Evolutionary conservation across 1,139 yeast genomes (phyloP), one percentile per base, ranked within the genome.

Genomic region (Yamadazyma friedrichii): DNA sequence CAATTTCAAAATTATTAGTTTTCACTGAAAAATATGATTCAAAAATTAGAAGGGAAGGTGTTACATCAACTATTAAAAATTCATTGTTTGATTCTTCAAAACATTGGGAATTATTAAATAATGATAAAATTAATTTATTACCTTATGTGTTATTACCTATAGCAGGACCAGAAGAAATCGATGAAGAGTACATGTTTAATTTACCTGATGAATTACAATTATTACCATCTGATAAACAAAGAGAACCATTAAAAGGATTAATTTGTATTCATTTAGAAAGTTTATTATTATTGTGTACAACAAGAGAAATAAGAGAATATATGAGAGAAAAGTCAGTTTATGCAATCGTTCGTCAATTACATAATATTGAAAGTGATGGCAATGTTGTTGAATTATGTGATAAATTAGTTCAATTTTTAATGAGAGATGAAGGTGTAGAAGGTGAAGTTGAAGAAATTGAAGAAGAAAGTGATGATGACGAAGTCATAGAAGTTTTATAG

Each of bases 11-110:
- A 58, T 62, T 93, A 27, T 70, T 88, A 45, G 95, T 85, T 0
- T 88, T 88, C 64, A 87, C 96, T 2, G 95, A 87, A 56, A 81
- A 82, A 54, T 82, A 82, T 53, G 91, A 84, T 50, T 75, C 88
- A 15, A 82, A 80, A 53, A 79, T 81, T 28, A 81, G 98, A 67
- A 78, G 98, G 61, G 91, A 85, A 59, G 98, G 96, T 54, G 93
- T 88, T 38, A 95, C 96, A 1, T 85, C 95, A 2, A 87, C 96
- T 4, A 86, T 93, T 51, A 93, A 93, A 58, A 93, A 93, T 64
- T 79, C 94, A 0, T 68, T 91, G 39, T 93, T 93, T 56, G 96
- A 91, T 57, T 72, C 88, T 3, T 77, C 82, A 34, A 65, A 78
- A 33, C 98, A 93, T 56, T 65, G 67, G 53, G 62, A 61, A 30